Conservation (phyloP, 2,329 filamentous ascomycete species). For the Ceratocystis huliohia region DNA sequence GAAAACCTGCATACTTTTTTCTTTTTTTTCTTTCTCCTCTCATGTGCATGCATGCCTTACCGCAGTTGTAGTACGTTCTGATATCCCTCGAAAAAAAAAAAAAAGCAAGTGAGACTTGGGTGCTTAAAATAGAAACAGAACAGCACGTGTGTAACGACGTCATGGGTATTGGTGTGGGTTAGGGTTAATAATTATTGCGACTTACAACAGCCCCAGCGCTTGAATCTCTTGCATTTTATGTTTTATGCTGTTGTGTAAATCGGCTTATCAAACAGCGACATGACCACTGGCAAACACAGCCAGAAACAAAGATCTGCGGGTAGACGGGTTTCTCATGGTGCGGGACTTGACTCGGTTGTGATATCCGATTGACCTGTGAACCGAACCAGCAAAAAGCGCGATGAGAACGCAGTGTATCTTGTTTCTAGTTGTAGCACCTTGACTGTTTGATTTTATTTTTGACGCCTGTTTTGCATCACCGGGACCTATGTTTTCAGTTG, state of each 20-base stretch:
- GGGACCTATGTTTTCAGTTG: too few species aligned
- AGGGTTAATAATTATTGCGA: not conserved
- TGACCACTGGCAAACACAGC: not conserved
- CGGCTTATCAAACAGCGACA: not conserved
- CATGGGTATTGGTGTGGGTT: not conserved
- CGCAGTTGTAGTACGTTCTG: too few species aligned
- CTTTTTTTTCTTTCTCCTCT: not conserved
- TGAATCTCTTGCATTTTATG: too few species aligned
- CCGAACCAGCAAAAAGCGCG: too few species aligned
- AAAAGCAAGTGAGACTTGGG: not conserved
- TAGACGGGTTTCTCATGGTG: not conserved
- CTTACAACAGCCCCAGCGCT: not conserved
- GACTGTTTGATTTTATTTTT: too few species aligned
- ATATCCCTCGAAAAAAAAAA: not conserved
- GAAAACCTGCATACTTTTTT: not conserved
- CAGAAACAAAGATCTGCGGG: not conserved
- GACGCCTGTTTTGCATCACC: too few species aligned
- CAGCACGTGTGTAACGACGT: not conserved
- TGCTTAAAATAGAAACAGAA: not conserved
- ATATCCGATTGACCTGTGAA: too few species aligned
- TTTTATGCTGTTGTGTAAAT: too few species aligned
- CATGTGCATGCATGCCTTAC: too few species aligned
- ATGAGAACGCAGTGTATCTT: too few species aligned
- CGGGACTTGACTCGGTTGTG: too few species aligned
- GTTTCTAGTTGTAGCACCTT: too few species aligned